Conservation (phyloP, 306 rosid species). For the Cucurbita maxima region DNA sequence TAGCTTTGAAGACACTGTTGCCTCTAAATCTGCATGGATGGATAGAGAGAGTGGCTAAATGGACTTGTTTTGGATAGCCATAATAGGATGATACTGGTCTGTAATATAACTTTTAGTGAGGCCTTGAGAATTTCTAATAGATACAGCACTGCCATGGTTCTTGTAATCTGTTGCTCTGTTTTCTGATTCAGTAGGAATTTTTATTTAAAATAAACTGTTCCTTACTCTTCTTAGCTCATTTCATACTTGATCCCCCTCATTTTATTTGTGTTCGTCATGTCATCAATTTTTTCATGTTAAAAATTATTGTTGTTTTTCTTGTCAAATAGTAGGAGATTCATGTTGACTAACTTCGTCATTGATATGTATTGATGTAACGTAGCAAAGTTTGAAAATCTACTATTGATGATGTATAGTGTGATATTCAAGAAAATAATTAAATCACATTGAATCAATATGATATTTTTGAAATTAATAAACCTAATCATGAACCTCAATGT, state of each 20-base stretch:
- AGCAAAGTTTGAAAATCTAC: no score
- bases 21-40: neutral
- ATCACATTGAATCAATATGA: no score
- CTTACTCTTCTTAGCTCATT: neutral
- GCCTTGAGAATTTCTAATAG: neutral
- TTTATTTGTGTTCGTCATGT: neutral
- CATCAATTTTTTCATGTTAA: no score
- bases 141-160: neutral
- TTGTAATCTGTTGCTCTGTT: conserved; percentile 4
- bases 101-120: conserved; percentile 7
- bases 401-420: no score
- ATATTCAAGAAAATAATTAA: no score
- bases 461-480: no score
- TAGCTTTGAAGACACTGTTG: neutral
- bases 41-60: neutral
- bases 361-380: no score
- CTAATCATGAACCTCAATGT: no score
- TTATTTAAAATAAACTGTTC: neutral
- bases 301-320: no score
- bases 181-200: neutral
- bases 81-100: neutral
- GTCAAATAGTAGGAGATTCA: no score
- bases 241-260: neutral
- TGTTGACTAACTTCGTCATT: no score
- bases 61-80: conserved; percentile 1